Evolutionary conservation across 2,329 filamentous ascomycete species (phyloP).

Genomic region (Pseudopithomyces chartarum): DNA sequence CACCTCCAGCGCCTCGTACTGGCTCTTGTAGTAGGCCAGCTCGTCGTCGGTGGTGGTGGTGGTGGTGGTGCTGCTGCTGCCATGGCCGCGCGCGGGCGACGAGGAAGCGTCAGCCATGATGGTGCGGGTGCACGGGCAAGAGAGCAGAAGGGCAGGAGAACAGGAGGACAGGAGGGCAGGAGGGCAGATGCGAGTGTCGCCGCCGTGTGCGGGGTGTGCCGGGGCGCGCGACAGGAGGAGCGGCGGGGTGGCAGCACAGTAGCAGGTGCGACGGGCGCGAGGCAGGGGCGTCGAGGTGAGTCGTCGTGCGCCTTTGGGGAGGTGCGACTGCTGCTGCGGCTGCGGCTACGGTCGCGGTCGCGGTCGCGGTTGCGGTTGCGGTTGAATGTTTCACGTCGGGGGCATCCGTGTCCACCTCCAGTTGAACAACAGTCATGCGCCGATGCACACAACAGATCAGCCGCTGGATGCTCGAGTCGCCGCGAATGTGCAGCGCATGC

Average conservation of each 20-base stretch:
- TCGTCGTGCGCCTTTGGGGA: conserved; percentile 6
- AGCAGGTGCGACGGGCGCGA: conserved; percentile 7
- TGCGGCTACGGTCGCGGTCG: too few species aligned
- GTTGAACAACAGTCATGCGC: conserved; percentile 33
- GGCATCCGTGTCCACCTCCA: conserved; percentile 24
- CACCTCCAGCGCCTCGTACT: conserved; percentile 89
- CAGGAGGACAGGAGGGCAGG: too few species aligned
- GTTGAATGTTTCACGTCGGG: conserved; percentile 32
- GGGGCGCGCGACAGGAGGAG: conserved; percentile 15
- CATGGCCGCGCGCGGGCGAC: conserved; percentile 38
- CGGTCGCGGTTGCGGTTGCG: too few species aligned
- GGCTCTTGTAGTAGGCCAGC: conserved; percentile 90
- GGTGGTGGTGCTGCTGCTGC: too few species aligned
- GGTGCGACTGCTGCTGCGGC: too few species aligned
- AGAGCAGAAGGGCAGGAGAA: conserved; percentile 23
- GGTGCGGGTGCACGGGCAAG: conserved; percentile 24
- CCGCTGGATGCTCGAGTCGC: conserved; percentile 17
- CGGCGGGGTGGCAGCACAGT: conserved; percentile 11
- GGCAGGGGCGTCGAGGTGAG: conserved; percentile 1
- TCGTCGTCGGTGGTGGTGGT: conserved; percentile 79
- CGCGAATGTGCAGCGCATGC: conserved; percentile 12
- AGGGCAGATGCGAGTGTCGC: conserved; percentile 6
- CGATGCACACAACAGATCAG: conserved; percentile 18
- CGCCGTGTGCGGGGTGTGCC: conserved; percentile 25
- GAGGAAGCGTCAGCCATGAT: conserved; percentile 40